Conservation (phyloP, 2,329 filamentous ascomycete species). For the Beauveria sp. region DNA sequence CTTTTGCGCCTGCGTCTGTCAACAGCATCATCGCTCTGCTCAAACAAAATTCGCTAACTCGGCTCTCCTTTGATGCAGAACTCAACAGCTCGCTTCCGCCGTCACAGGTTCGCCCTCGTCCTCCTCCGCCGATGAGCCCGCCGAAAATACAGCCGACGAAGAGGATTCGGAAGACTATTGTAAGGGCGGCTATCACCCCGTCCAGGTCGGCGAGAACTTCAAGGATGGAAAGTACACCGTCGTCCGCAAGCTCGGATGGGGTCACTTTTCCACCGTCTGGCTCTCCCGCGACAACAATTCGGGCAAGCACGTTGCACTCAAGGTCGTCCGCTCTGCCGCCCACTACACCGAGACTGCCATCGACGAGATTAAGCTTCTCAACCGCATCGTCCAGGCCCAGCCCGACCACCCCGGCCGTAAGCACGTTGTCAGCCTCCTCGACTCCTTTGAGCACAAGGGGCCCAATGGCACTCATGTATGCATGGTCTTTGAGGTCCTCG, state of each 20-base stretch:
- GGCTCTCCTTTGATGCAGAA: slow-evolving; percentile 28
- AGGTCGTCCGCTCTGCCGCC: slow-evolving; percentile 93
- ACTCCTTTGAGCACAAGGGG: slow-evolving; percentile 96
- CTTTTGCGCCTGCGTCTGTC: not conserved
- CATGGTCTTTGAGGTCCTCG: slow-evolving; percentile 98
- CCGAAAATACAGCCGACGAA: slow-evolving; percentile 92
- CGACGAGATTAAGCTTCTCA: slow-evolving; percentile 97
- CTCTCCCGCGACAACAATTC: slow-evolving; percentile 74
- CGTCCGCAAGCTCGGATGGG: slow-evolving; percentile 94
- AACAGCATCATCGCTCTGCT: not conserved
- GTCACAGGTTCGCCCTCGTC: slow-evolving; percentile 69
- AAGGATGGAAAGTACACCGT: slow-evolving; percentile 96
- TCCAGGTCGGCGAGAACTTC: slow-evolving; percentile 90
- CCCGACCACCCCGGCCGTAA: slow-evolving; percentile 88
- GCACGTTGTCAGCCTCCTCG: slow-evolving; percentile 91
- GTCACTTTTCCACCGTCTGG: slow-evolving; percentile 98
- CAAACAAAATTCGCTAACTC: slow-evolving; percentile 15
- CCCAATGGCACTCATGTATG: slow-evolving; percentile 95
- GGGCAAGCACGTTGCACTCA: slow-evolving; percentile 91
- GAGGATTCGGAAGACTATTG: slow-evolving; percentile 99
- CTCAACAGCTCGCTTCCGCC: slow-evolving; percentile 47
- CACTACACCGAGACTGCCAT: slow-evolving; percentile 99
- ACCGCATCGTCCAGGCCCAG: slow-evolving; percentile 93
- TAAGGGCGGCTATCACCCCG: slow-evolving; percentile 97
- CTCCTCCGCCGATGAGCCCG: slow-evolving; percentile 71